Evolutionary conservation across 2,329 filamentous ascomycete species (phyloP).

Genomic region (Cryphonectria nitschkei): DNA sequence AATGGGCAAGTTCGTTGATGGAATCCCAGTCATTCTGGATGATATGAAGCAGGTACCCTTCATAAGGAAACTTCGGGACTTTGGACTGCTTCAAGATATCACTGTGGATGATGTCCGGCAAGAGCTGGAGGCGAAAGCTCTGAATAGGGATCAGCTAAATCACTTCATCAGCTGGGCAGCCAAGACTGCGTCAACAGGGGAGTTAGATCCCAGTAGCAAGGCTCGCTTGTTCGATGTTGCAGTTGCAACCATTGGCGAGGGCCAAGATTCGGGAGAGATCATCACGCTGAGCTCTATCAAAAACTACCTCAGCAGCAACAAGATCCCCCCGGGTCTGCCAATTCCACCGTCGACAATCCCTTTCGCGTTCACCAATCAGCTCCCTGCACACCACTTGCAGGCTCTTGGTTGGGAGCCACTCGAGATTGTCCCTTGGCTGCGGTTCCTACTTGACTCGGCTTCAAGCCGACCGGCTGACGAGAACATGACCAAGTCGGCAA

Average conservation of each 20-base stretch:
- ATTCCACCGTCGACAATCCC: constrained; percentile 82
- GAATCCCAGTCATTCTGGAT: constrained; percentile 83
- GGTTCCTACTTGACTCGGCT: constrained; percentile 74
- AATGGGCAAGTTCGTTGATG: constrained; percentile 75
- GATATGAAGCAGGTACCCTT: constrained; percentile 76
- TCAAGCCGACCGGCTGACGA: constrained; percentile 63
- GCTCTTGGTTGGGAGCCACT: constrained; percentile 86
- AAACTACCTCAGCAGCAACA: constrained; percentile 75
- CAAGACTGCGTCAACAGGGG: constrained; percentile 69
- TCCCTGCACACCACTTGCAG: constrained; percentile 70
- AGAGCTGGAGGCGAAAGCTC: constrained; percentile 80
- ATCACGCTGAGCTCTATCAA: constrained; percentile 77
- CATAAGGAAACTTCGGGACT: constrained; percentile 78
- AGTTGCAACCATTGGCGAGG: constrained; percentile 69
- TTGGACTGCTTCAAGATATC: constrained; percentile 84
- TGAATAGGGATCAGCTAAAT: constrained; percentile 76
- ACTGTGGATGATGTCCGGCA: constrained; percentile 83
- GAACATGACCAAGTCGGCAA: constrained; percentile 70
- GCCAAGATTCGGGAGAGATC: constrained; percentile 67
- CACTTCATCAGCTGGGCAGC: constrained; percentile 86
- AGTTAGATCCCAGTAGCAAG: constrained; percentile 72
- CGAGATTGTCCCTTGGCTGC: constrained; percentile 83
- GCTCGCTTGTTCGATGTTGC: constrained; percentile 77
- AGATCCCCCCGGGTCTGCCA: constrained; percentile 80
- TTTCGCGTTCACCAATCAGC: constrained; percentile 75